Percentiles rank a stretch among this genome's conserved stretches.
Conservation (phyloP, 163 green algal species). For the Trebouxiophyceae sp. region DNA sequence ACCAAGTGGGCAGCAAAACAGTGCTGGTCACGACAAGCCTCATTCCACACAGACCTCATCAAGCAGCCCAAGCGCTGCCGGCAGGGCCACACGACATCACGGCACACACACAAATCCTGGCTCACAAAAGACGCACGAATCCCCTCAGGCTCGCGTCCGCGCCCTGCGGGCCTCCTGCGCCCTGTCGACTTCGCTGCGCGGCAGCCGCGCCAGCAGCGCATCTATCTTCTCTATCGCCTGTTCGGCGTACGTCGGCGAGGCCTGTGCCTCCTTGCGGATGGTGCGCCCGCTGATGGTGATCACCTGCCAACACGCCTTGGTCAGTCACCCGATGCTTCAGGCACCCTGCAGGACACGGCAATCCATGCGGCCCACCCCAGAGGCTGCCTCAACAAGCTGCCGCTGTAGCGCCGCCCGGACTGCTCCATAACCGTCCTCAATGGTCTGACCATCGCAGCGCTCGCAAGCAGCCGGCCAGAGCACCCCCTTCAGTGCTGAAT, state of each 20-base stretch:
- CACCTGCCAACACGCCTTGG: slow-evolving; percentile 24
- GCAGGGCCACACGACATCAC: no score
- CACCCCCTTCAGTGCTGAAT: neutral
- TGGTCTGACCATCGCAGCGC: no score
- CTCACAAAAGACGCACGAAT: no score
- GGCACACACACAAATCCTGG: no score
- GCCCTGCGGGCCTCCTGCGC: no score
- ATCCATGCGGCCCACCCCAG: neutral
- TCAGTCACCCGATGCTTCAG: neutral
- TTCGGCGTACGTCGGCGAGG: slow-evolving; percentile 18
- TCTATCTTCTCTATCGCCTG: slow-evolving; percentile 27
- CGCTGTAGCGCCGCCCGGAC: neutral
- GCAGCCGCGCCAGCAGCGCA: slow-evolving; percentile 23
- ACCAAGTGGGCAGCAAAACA: no score
- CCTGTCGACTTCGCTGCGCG: slow-evolving; percentile 5
- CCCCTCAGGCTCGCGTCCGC: no score
- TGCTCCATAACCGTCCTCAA: neutral
- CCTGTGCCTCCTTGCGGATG: slow-evolving; percentile 41
- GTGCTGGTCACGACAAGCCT: no score
- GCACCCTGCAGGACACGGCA: neutral
- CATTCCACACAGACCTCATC: no score
- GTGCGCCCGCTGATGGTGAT: slow-evolving; percentile 49
- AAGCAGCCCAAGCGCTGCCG: no score
- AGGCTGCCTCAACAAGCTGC: neutral
- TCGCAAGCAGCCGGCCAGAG: no score